Percentiles rank a stretch among this genome's conserved stretches.
These are phyloP conservation scores for Sphaerostilbella broomeana DNA, from an alignment of 2,329 filamentous ascomycete genomes.

Conservation along the genomic window DNA sequence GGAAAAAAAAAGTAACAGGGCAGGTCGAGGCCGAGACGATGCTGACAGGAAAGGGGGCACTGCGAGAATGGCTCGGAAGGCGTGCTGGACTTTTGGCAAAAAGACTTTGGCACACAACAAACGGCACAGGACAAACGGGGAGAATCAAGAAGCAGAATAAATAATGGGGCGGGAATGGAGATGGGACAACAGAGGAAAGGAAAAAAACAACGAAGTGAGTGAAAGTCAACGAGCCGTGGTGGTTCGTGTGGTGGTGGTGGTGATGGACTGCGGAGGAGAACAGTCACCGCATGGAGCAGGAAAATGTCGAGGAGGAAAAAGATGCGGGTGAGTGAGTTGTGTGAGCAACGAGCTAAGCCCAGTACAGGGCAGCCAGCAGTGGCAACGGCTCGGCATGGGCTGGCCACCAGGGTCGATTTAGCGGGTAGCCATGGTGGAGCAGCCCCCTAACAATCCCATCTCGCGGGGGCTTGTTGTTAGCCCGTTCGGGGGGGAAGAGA, in stretches of 20 bases:
- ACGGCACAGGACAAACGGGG: conserved; percentile 20
- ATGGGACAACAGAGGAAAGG: conserved; percentile 23
- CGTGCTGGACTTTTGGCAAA: conserved; percentile 15
- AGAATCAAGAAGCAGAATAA: conserved; percentile 26
- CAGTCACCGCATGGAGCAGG: conserved; percentile 6
- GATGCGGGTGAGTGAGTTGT: not conserved
- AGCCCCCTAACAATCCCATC: conserved; percentile 13
- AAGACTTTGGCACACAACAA: conserved; percentile 19
- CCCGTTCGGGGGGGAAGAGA: conserved; percentile 3
- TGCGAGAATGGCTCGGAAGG: conserved; percentile 15
- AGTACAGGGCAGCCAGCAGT: conserved; percentile 12
- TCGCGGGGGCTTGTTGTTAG: conserved; percentile 10
- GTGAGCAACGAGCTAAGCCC: conserved; percentile 8
- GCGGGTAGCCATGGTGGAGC: conserved; percentile 11
- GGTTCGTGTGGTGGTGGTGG: conserved; percentile 9
- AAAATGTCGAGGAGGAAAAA: conserved; percentile 12
- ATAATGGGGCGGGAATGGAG: conserved; percentile 19
- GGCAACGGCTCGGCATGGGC: conserved; percentile 16
- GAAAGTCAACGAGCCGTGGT: conserved; percentile 14
- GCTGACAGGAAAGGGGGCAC: conserved; percentile 28
- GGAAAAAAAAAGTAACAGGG: conserved; percentile 15
- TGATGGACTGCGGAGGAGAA: conserved; percentile 13
- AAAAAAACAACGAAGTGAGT: conserved; percentile 20
- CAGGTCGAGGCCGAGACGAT: conserved; percentile 19
- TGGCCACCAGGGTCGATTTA: conserved; percentile 13